phyloP scores from a whole-genome alignment of 2,329 filamentous ascomycete genomes.

The Epichloe amarillans region DNA sequence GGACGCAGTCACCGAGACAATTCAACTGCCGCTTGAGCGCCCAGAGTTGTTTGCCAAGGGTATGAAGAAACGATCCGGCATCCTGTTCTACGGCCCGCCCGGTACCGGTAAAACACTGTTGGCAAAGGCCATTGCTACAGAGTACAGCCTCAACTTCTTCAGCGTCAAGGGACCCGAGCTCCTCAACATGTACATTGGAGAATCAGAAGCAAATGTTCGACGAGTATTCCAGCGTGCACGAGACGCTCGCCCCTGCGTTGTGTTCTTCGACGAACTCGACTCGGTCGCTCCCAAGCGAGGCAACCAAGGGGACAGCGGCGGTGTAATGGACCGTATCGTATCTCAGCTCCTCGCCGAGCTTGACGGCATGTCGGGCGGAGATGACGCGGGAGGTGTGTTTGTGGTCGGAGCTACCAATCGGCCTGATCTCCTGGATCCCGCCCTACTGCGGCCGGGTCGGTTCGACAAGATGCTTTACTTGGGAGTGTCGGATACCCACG shows the following conservation, averaged over 20 bases:
- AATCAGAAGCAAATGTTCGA: slow-evolving; percentile 83
- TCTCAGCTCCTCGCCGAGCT: slow-evolving; percentile 88
- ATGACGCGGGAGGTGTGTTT: slow-evolving; percentile 78
- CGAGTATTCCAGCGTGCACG: slow-evolving; percentile 78
- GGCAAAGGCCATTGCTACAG: slow-evolving; percentile 84
- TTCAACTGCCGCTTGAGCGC: slow-evolving; percentile 79
- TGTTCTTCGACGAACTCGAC: slow-evolving; percentile 89
- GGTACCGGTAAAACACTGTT: slow-evolving; percentile 88
- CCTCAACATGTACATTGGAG: slow-evolving; percentile 93
- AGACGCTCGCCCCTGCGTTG: slow-evolving; percentile 75
- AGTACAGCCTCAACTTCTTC: slow-evolving; percentile 92
- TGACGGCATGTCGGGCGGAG: slow-evolving; percentile 93
- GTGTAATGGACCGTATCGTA: slow-evolving; percentile 97
- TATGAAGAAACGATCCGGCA: slow-evolving; percentile 94
- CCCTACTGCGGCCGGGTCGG: slow-evolving; percentile 73
- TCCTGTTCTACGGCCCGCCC: slow-evolving; percentile 82
- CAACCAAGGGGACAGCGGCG: slow-evolving; percentile 92
- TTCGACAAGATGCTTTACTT: slow-evolving; percentile 99
- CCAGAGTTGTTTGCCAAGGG: slow-evolving; percentile 93
- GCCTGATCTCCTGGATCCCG: slow-evolving; percentile 84
- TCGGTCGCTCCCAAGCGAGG: slow-evolving; percentile 92
- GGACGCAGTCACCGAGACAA: slow-evolving; percentile 93
- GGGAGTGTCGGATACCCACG: slow-evolving; percentile 89
- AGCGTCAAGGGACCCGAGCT: slow-evolving; percentile 84
- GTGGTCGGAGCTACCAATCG: slow-evolving; percentile 94